phyloP scores from a whole-genome alignment of 257 asterid species.

The Linaria vulgaris region DNA sequence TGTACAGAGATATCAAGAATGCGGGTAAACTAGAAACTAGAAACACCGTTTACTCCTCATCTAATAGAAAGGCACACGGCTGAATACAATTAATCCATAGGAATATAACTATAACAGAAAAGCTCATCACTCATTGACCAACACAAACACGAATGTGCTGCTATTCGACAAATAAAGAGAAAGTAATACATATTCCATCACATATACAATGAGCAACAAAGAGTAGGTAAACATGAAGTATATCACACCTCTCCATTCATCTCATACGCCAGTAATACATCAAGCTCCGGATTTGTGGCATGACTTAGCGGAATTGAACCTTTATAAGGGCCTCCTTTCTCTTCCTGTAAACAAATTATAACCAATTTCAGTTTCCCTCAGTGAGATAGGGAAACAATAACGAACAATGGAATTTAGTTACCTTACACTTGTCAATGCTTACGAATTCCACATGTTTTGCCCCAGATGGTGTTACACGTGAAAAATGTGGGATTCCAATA shows the following conservation, averaged over 20 bases:
- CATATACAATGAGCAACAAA: not conserved
- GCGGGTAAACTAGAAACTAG: not conserved
- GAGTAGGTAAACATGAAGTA: not conserved
- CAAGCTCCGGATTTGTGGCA: slow-evolving; percentile 92
- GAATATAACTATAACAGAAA: slow-evolving; percentile 1
- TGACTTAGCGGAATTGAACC: slow-evolving; percentile 88
- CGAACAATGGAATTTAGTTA: slow-evolving; percentile 27
- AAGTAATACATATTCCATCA: too few relatives aligned
- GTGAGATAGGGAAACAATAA: slow-evolving; percentile 14
- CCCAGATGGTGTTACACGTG: slow-evolving; percentile 57
- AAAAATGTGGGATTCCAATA: slow-evolving; percentile 69
- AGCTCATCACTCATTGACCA: not conserved
- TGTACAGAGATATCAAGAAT: not conserved
- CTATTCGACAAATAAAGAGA: not conserved
- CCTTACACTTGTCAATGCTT: slow-evolving; percentile 98
- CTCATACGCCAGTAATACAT: slow-evolving; percentile 93
- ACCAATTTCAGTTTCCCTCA: slow-evolving; percentile 21
- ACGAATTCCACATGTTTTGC: slow-evolving; percentile 92
- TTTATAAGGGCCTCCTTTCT: slow-evolving; percentile 95
- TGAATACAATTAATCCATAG: slow-evolving; percentile 6
- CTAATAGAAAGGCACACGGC: not conserved
- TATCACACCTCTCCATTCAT: slow-evolving; percentile 90
- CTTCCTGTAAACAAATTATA: slow-evolving; percentile 56
- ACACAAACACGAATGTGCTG: slow-evolving; percentile 1
- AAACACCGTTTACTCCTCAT: not conserved